Conservation (phyloP, 2,329 filamentous ascomycete species). For the Fusarium beomiforme region DNA sequence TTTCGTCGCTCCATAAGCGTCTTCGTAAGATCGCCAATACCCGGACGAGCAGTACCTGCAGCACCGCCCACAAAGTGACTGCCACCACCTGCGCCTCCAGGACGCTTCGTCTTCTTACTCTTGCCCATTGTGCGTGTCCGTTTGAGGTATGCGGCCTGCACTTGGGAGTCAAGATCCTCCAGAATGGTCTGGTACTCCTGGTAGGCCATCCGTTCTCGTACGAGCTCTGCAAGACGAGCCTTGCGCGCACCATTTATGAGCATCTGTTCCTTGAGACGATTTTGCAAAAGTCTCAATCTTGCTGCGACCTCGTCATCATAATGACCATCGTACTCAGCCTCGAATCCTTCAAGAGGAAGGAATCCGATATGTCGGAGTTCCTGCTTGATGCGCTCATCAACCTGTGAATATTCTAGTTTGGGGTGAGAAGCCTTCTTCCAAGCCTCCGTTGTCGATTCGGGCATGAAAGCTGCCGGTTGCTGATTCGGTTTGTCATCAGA, state of each 20-base stretch:
- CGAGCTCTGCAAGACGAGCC: constrained; percentile 83
- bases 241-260: constrained; percentile 93
- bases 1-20: constrained; percentile 91
- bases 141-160: constrained; percentile 95
- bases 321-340: constrained; percentile 86
- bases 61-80: constrained; percentile 70
- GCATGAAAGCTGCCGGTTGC: constrained; percentile 81
- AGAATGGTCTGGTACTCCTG: constrained; percentile 98
- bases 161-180: constrained; percentile 94
- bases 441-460: constrained; percentile 77
- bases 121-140: constrained; percentile 94
- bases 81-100: constrained; percentile 78
- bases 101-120: constrained; percentile 87
- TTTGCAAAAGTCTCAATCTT: constrained; percentile 85
- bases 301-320: constrained; percentile 95
- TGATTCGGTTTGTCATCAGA: constrained; percentile 53
- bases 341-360: constrained; percentile 71
- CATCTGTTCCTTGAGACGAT: constrained; percentile 82
- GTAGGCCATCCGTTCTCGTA: constrained; percentile 91
- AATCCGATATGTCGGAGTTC: constrained; percentile 93
- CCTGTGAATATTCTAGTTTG: constrained; percentile 83
- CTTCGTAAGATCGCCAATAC: constrained; percentile 90
- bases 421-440: constrained; percentile 82
- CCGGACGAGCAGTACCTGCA: constrained; percentile 73
- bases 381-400: constrained; percentile 91